Base-by-base conservation (phyloP, 148 eudicot genomes). In the Bassia scoparia region DNA sequence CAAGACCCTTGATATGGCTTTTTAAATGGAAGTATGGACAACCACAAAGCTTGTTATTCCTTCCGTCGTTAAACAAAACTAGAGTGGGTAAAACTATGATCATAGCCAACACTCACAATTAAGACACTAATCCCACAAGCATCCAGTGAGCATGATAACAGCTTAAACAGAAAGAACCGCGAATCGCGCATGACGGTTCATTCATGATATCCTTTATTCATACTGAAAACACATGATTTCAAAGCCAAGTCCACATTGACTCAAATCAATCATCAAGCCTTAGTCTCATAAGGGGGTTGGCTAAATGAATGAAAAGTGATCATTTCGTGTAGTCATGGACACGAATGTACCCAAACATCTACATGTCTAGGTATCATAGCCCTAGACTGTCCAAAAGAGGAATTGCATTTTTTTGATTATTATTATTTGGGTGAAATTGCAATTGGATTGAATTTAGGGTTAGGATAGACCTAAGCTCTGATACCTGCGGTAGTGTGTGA, bases 1-100 rank as follows among this genome's bases (percentile, higher is more conserved):
- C 99, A 60, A 97, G 99, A 72, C 99, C 99, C 83, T 83, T 91
- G 56, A 95, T 89, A 84, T 95, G 99, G 83, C 94, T 95, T 85
- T 95, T 95, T 23, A 95, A 78, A 61, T 97, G 94, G 74, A 95
- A 92, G 44, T 91, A 74, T 61, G 99, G 99, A 82, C 97, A 95
- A 58, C 99, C 99, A 80, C 99, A 95, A 64, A 96, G 93, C 78
- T 91, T 16, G 85, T 81, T 77, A 87, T 83, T 60, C 93, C 96
- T 75, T 82, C 90, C 49, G n/a, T 89, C 99, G 71, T 95, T 82
- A n/a, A 67, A 86, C 88, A 80, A 95, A 95, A 81, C 93, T 91
- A 38, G 97, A 91, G 81, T 95, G 99, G n/a, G 79, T 95, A 91
- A 73, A 95, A 97, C 99, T 95, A 83, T 50, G 67, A 76, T 43